These are phyloP conservation scores for Lasiosphaeris hirsuta DNA, from an alignment of 495 filamentous ascomycete species.

Conservation along the genomic window DNA sequence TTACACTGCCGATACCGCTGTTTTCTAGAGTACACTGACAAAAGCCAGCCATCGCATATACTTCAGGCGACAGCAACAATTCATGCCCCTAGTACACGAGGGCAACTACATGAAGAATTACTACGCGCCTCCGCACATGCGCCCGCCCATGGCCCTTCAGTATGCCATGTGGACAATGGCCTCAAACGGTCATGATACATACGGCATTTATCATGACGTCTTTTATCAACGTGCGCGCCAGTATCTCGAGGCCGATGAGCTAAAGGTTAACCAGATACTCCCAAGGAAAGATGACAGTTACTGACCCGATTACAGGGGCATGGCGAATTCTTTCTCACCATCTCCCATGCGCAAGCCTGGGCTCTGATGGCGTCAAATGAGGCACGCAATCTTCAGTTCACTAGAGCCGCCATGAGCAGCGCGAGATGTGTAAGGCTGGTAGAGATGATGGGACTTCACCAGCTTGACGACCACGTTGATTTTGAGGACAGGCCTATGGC, in stretches of 20 bases:
- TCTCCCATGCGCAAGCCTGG: constrained; percentile 48
- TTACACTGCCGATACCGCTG: background rate
- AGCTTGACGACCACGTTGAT: constrained; percentile 36
- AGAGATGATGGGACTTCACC: constrained; percentile 47
- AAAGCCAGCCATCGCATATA: constrained; percentile 36
- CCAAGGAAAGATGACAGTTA: background rate
- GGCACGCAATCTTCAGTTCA: constrained; percentile 40
- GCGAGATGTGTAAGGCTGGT: constrained; percentile 38
- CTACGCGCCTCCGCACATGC: constrained; percentile 42
- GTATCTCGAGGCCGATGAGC: constrained; percentile 47
- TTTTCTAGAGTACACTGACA: background rate
- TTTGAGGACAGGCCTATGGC: constrained; percentile 32
- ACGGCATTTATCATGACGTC: constrained; percentile 37
- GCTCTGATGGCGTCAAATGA: constrained; percentile 42
- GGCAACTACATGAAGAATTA: constrained; percentile 39
- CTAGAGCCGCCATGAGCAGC: constrained; percentile 43
- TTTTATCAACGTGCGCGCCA: constrained; percentile 48
- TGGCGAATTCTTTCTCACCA: constrained; percentile 45
- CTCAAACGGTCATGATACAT: constrained; percentile 36
- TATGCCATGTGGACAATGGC: constrained; percentile 48
- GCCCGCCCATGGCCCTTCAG: constrained; percentile 48
- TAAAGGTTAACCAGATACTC: constrained; percentile 34
- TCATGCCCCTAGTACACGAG: constrained; percentile 41
- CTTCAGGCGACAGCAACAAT: constrained; percentile 36
- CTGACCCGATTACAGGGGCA: constrained; percentile 28